Base-by-base conservation (phyloP, 257 asterid species). In the Solanum paucissectum region DNA sequence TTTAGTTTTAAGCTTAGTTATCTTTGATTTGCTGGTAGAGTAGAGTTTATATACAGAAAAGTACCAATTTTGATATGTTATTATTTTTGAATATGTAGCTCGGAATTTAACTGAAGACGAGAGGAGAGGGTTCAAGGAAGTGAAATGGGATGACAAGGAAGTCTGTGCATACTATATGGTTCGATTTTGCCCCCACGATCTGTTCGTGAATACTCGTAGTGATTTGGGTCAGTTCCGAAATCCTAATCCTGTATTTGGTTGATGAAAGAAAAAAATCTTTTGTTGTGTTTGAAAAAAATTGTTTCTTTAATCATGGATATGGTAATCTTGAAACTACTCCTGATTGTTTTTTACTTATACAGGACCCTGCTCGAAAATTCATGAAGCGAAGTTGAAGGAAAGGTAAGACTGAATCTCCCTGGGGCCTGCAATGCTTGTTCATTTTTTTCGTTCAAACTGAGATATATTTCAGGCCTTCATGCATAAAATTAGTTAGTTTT, bases 131-230 rank as follows among this genome's bases (percentile, higher is more conserved):
- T 94, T 91, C 92, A 93, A 93, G 83, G 99, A 97, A 90, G 89
- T 96, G 29, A 95, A 94, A 86, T 97, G 99, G 99, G 99, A 96
- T 20, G 98, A 96, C 84, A 94, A 93, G 93, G 99, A 97, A 38
- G 99, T 92, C 58, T 97, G 99, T 62, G 91, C 94, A 77, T 95
- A 92, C 93, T 96, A 93, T 85, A 97, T 97, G 99, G 94, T 97
- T 90, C 98, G 98, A 37, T 97, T 97, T 91, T 97, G 99, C 87
- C 99, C 99, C 73, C 99, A 97, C 49, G 99, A 97, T 93, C 90
- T 97, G 93, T 97, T 97, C 88, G 98, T 97, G 86, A 97, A 96
- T 92, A 97, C 99, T 66, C 91, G 94, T 29, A 97, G 99, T 88
- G 99, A 97, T 91, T 88, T 97, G 89, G 99, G 99, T 97, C 87